These are phyloP conservation scores for Candida adriatica DNA, from an alignment of 805 yeast genomes.

Conservation along the genomic window DNA sequence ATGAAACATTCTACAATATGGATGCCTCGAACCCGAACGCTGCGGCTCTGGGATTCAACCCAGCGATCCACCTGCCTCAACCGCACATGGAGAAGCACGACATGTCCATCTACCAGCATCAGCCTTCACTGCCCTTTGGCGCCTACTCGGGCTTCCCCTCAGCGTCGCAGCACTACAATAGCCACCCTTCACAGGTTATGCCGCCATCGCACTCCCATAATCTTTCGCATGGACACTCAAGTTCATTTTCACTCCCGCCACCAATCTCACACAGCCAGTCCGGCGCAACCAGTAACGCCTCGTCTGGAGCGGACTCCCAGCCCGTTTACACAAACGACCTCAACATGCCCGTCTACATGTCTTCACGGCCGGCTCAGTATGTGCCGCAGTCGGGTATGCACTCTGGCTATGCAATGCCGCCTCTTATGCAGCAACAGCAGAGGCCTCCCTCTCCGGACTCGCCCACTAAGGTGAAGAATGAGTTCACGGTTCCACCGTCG, in stretches of 20 bases:
- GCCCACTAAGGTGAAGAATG: conserved; percentile 4
- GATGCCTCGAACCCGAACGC: conserved; percentile 25
- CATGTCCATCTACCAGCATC: no score
- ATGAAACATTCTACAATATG: conserved; percentile 41
- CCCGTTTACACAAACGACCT: conserved; percentile 2
- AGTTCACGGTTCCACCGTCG: not conserved
- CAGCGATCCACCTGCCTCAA: conserved; percentile 3
- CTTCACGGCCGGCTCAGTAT: no score
- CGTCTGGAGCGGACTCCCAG: no score
- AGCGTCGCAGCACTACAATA: no score
- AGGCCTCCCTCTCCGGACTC: conserved; percentile 10
- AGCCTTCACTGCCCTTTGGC: conserved; percentile 1
- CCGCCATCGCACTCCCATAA: not conserved
- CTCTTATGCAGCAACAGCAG: no score
- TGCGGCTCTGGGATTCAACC: conserved; percentile 15
- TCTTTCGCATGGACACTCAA: no score
- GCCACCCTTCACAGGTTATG: not conserved
- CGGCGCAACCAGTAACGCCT: no score
- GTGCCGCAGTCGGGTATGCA: not conserved
- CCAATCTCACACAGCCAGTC: conserved; percentile 2
- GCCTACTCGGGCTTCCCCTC: no score
- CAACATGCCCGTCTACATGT: conserved; percentile 2
- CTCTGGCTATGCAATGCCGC: not conserved
- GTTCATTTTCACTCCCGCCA: conserved; percentile 4
- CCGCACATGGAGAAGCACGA: not conserved